These are phyloP conservation scores for Candida mesenterica DNA, from an alignment of 1,139 yeast genomes.

Conservation along the genomic window DNA sequence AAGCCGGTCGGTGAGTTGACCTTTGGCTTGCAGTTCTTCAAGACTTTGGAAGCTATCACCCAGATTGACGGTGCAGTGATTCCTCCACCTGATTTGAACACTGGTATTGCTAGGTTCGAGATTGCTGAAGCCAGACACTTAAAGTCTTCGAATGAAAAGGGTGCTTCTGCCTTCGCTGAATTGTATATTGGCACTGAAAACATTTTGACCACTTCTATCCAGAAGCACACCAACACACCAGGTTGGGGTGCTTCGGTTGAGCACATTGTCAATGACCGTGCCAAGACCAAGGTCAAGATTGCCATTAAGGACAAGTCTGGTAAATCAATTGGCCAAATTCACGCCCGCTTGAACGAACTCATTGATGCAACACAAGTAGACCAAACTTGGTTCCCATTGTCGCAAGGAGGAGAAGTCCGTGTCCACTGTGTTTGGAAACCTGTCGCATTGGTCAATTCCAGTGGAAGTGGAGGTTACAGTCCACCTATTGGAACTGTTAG, in stretches of 20 bases:
- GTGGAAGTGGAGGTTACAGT: slow-evolving; percentile 76
- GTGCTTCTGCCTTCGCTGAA: slow-evolving; percentile 68
- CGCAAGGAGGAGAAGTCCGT: slow-evolving; percentile 70
- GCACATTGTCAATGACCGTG: slow-evolving; percentile 70
- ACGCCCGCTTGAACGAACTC: slow-evolving; percentile 65
- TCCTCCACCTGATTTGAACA: slow-evolving; percentile 89
- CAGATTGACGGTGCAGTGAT: slow-evolving; percentile 82
- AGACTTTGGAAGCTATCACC: slow-evolving; percentile 71
- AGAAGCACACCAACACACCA: slow-evolving; percentile 67
- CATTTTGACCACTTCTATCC: slow-evolving; percentile 53
- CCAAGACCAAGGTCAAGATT: slow-evolving; percentile 64
- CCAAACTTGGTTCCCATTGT: slow-evolving; percentile 69
- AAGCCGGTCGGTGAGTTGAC: slow-evolving; percentile 73
- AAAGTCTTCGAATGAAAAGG: slow-evolving; percentile 40
- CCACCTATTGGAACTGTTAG: slow-evolving; percentile 93
- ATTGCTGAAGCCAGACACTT: slow-evolving; percentile 53
- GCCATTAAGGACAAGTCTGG: slow-evolving; percentile 61
- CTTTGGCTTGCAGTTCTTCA: slow-evolving; percentile 74
- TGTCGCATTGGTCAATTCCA: slow-evolving; percentile 62
- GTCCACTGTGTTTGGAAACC: slow-evolving; percentile 82
- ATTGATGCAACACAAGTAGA: slow-evolving; percentile 78
- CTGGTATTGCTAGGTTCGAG: slow-evolving; percentile 76
- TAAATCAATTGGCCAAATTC: slow-evolving; percentile 57
- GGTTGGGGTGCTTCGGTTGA: slow-evolving; percentile 67
- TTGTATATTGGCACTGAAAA: slow-evolving; percentile 61